Evolutionary conservation across 768 basidiomycete genomes (phyloP).

Genomic region (Tricholoma saponaceum): DNA sequence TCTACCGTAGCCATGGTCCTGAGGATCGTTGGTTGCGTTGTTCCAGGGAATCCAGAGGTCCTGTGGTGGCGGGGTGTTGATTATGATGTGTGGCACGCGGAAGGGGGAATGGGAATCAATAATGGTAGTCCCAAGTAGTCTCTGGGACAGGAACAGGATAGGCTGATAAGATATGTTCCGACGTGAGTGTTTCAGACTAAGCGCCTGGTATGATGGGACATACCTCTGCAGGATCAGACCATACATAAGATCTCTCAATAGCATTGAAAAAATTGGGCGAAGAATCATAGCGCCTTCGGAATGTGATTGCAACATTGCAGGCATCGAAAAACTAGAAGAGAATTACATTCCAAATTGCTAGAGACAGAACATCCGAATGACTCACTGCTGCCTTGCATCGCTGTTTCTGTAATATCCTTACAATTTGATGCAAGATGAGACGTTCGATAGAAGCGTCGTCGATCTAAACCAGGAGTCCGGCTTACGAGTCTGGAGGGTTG

Average conservation of each 20-base stretch:
- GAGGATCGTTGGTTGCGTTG: conserved; percentile 31
- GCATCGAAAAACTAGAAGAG: conserved; percentile 36
- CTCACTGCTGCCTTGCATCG: conserved; percentile 37
- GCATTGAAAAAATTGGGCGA: conserved; percentile 20
- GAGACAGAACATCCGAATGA: conserved; percentile 5
- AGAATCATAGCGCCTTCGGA: conserved; percentile 36
- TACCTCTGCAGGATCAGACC: conserved; percentile 53
- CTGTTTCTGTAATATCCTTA: conserved; percentile 31
- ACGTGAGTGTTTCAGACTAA: neutral
- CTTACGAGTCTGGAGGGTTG: neutral
- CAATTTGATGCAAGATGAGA: conserved; percentile 7
- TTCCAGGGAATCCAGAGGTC: conserved; percentile 33
- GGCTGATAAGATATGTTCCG: conserved; percentile 15
- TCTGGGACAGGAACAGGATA: conserved; percentile 20
- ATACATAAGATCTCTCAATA: conserved; percentile 38
- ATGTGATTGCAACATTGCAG: conserved; percentile 28
- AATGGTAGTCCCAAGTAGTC: conserved; percentile 29
- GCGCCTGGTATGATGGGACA: conserved; percentile 5
- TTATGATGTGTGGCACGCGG: conserved; percentile 41
- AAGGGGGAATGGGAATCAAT: conserved; percentile 42
- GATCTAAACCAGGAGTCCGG: conserved; percentile 12
- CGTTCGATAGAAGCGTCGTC: conserved; percentile 14
- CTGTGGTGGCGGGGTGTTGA: conserved; percentile 35
- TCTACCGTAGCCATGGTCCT: conserved; percentile 31
- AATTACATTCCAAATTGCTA: conserved; percentile 1